Evolutionary conservation across 164 flowering plant species (phyloP).

Genomic region (Malania oleifera): DNA sequence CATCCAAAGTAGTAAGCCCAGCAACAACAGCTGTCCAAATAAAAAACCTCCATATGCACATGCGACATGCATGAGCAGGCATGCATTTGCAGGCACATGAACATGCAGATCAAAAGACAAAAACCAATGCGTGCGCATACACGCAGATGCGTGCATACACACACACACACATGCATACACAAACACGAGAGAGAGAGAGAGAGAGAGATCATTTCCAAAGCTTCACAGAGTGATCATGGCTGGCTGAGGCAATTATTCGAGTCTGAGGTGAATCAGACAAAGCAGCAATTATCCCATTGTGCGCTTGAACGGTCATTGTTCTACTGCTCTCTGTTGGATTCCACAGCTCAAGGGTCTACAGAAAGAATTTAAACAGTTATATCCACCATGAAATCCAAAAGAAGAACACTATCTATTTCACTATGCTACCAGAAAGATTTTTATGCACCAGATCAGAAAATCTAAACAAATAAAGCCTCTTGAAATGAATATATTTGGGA

Average conservation of each 20-base stretch:
- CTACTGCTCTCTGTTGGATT: slow-evolving; percentile 20
- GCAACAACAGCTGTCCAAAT: too few species aligned
- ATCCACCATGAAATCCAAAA: too few species aligned
- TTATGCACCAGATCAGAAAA: too few species aligned
- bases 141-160: not conserved
- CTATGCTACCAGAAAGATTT: slow-evolving; percentile 2
- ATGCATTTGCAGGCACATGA: too few species aligned
- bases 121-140: not conserved
- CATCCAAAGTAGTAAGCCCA: too few species aligned
- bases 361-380: not conserved
- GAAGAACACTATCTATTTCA: not conserved
- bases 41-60: too few species aligned
- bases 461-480: too few species aligned
- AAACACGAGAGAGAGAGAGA: not conserved
- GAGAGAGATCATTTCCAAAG: slow-evolving; percentile 28
- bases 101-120: too few species aligned
- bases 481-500: too few species aligned
- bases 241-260: slow-evolving; percentile 29
- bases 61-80: too few species aligned
- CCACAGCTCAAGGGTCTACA: slow-evolving; percentile 35
- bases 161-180: not conserved
- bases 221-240: slow-evolving; percentile 34
- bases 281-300: slow-evolving; percentile 21
- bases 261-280: slow-evolving; percentile 19
- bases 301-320: slow-evolving; percentile 25